Conservation (phyloP, 805 yeast species). For the Aciculoconidium aculeatum region DNA sequence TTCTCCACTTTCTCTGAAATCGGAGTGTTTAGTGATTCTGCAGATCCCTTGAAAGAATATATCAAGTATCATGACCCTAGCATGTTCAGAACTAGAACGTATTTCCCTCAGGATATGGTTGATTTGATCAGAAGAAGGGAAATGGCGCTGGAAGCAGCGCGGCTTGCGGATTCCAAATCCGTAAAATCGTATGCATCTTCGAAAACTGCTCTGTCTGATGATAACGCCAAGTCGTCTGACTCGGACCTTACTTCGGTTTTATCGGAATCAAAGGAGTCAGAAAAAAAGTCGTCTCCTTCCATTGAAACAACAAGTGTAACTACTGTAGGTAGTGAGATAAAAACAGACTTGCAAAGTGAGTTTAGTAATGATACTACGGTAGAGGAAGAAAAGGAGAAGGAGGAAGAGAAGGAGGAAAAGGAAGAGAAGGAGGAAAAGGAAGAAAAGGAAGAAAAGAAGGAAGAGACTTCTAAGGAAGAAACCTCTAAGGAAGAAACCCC, state of each 20-base stretch:
- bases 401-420: not conserved
- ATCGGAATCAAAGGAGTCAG: too few relatives aligned
- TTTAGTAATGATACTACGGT: not conserved
- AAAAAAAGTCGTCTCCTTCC: too few relatives aligned
- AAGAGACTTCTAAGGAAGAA: not conserved
- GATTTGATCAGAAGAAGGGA: too few relatives aligned
- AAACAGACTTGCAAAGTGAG: not conserved
- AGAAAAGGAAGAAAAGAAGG: not conserved
- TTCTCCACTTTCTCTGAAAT: too few relatives aligned
- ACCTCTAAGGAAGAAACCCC: slow-evolving; percentile 1
- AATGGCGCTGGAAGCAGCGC: too few relatives aligned
- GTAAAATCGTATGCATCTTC: too few relatives aligned
- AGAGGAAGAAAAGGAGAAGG: not conserved
- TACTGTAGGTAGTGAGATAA: too few relatives aligned
- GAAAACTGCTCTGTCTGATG: too few relatives aligned
- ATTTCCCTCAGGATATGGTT: slow-evolving; percentile 20
- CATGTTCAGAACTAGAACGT: slow-evolving; percentile 20
- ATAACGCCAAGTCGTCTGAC: too few relatives aligned
- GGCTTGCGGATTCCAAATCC: too few relatives aligned
- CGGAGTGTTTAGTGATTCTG: slow-evolving; percentile 8
- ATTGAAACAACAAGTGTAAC: too few relatives aligned
- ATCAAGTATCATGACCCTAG: slow-evolving; percentile 20
- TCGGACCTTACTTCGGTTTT: too few relatives aligned
- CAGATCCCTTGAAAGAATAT: slow-evolving; percentile 29
- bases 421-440: not conserved